phyloP scores from a whole-genome alignment of 225 moss, liverwort and hornwort species.

The Asterella californica region DNA sequence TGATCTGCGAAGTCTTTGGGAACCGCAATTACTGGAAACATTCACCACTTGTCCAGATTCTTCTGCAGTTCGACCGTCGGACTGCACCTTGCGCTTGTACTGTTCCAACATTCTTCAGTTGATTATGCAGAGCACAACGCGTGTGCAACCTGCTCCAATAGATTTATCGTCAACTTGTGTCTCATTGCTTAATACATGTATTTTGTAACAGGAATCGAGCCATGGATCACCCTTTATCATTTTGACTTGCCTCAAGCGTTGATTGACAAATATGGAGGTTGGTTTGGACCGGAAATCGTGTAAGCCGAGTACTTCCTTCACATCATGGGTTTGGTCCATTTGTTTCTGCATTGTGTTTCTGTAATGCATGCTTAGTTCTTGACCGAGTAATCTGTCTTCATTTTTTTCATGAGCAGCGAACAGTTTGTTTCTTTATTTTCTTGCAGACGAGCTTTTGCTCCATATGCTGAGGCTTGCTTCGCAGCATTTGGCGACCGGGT shows the following conservation, averaged over 20 bases:
- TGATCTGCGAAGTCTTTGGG: background rate
- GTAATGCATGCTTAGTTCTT: too few relatives aligned
- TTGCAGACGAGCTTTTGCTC: conserved; percentile 36
- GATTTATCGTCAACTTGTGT: background rate
- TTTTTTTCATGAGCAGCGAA: too few relatives aligned
- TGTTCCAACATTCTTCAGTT: background rate
- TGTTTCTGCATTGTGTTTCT: too few relatives aligned
- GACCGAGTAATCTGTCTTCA: too few relatives aligned
- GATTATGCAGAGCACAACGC: background rate
- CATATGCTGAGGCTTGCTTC: conserved; percentile 58
- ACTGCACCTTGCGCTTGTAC: background rate
- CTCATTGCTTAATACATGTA: background rate
- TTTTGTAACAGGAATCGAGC: conserved; percentile 31
- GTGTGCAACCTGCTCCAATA: background rate
- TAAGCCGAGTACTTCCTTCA: conserved; percentile 26
- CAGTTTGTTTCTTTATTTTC: background rate
- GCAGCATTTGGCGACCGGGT: conserved; percentile 68
- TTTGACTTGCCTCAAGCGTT: conserved; percentile 74
- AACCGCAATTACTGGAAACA: too few relatives aligned
- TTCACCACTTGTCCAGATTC: too few relatives aligned
- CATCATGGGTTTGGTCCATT: too few relatives aligned
- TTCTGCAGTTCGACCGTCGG: conserved; percentile 22
- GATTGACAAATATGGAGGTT: conserved; percentile 58
- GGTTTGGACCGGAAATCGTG: conserved; percentile 48
- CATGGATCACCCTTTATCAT: conserved; percentile 61